Conservation (phyloP, 1,284 basidiomycete species). For the Ceratobasidium sp. region DNA sequence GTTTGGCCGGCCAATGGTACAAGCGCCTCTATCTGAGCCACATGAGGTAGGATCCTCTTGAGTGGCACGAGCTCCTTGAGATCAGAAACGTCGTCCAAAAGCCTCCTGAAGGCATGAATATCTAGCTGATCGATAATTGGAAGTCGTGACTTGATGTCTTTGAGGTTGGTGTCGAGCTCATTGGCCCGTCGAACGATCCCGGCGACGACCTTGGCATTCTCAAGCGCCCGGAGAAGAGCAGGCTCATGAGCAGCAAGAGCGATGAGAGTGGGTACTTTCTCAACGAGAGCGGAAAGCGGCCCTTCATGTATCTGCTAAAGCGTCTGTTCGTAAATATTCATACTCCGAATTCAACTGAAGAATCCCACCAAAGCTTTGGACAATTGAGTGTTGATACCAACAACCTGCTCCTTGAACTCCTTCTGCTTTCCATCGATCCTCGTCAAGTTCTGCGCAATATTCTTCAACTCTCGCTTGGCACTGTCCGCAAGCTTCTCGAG, state of each 20-base stretch:
- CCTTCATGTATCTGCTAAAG: background rate
- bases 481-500: background rate
- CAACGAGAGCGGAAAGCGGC: background rate
- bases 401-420: background rate
- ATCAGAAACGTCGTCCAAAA: background rate
- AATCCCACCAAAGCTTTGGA: background rate
- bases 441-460: background rate
- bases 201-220: background rate
- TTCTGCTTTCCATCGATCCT: background rate
- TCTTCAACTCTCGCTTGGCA: conserved; percentile 8
- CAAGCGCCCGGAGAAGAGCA: background rate
- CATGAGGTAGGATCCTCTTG: background rate
- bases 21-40: background rate
- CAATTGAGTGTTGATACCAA: background rate
- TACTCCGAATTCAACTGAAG: background rate
- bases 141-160: background rate
- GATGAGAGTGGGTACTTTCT: background rate
- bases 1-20: background rate
- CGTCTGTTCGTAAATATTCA: background rate
- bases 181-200: background rate
- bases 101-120: too few species aligned
- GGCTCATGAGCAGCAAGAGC: background rate
- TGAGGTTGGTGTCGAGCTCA: background rate
- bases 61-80: background rate
- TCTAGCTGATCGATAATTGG: background rate